phyloP scores from a whole-genome alignment of 2,329 filamentous ascomycete genomes.

The Colletotrichum sp. region DNA sequence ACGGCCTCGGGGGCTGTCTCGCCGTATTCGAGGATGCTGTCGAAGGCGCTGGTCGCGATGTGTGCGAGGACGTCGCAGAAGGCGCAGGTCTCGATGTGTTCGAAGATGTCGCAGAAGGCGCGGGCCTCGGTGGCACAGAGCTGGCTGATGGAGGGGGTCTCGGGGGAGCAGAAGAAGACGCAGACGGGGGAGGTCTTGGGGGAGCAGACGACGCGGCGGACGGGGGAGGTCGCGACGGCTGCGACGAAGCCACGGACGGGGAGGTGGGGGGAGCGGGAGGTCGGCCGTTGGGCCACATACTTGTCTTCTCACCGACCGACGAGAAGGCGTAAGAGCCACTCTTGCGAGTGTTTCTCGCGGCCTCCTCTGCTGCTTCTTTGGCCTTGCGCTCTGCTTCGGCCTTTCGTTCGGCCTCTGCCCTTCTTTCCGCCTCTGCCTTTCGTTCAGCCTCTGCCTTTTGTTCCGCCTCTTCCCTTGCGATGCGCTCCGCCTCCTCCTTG shows the following conservation, averaged over 20 bases:
- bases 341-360: slow-evolving; percentile 39
- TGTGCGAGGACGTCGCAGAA: slow-evolving; percentile 3
- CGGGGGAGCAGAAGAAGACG: slow-evolving; percentile 8
- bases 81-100: slow-evolving; percentile 25
- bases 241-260: slow-evolving; percentile 34
- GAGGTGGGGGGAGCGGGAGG: slow-evolving; percentile 43
- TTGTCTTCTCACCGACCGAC: slow-evolving; percentile 71
- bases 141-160: slow-evolving; percentile 23
- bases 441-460: slow-evolving; percentile 33
- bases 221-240: slow-evolving; percentile 48
- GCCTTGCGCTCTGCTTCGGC: slow-evolving; percentile 26
- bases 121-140: slow-evolving; percentile 22
- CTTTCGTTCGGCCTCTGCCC: slow-evolving; percentile 35
- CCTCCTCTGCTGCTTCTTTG: slow-evolving; percentile 27
- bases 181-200: slow-evolving; percentile 34
- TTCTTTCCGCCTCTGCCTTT: slow-evolving; percentile 30
- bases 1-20: slow-evolving; percentile 49
- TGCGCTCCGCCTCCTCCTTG: slow-evolving; percentile 35
- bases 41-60: slow-evolving; percentile 27
- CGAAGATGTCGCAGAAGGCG: slow-evolving; percentile 24
- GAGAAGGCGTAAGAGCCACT: slow-evolving; percentile 66
- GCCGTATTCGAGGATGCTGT: slow-evolving; percentile 20
- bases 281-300: slow-evolving; percentile 71
- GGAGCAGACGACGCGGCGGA: slow-evolving; percentile 36
- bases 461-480: slow-evolving; percentile 46